Conservation (phyloP, 1,284 basidiomycete species). For the Fomitopsis palustris region DNA sequence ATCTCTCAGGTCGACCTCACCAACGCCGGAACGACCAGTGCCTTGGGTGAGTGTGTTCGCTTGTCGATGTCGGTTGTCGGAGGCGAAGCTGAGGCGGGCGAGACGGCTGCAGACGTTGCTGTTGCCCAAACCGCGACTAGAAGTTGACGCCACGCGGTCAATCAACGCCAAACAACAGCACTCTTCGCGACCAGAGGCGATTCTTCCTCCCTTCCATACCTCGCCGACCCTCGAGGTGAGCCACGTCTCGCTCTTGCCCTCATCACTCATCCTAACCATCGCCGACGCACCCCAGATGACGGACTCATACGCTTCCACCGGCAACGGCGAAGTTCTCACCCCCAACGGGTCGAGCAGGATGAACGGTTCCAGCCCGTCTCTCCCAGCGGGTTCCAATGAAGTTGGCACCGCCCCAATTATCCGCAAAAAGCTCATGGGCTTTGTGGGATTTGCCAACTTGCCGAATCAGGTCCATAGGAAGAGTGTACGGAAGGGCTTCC, state of each 20-base stretch:
- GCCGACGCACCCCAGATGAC: conserved; percentile 50
- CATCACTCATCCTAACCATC: conserved; percentile 20
- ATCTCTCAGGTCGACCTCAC: background rate
- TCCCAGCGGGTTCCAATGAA: conserved; percentile 38
- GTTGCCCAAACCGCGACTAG: conserved; percentile 25
- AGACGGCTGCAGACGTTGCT: conserved; percentile 16
- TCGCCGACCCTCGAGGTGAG: conserved; percentile 30
- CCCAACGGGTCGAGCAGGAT: conserved; percentile 46
- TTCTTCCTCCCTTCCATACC: conserved; percentile 41
- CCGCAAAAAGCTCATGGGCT: conserved; percentile 90
- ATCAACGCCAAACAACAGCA: conserved; percentile 28
- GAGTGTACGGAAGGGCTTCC: conserved; percentile 94
- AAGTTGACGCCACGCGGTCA: conserved; percentile 22
- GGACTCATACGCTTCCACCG: conserved; percentile 66
- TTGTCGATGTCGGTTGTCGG: background rate
- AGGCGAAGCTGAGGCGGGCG: conserved; percentile 3
- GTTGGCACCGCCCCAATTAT: conserved; percentile 60
- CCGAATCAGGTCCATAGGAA: conserved; percentile 98
- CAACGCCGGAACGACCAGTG: conserved; percentile 2
- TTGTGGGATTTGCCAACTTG: conserved; percentile 88
- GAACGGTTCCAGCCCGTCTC: conserved; percentile 60
- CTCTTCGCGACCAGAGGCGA: conserved; percentile 41
- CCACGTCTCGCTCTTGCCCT: conserved; percentile 19
- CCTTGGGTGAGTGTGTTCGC: conserved; percentile 14
- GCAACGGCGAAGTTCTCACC: conserved; percentile 52